Evolutionary conservation across 768 basidiomycete genomes (phyloP).

Genomic region (Pleurotus giganteus): DNA sequence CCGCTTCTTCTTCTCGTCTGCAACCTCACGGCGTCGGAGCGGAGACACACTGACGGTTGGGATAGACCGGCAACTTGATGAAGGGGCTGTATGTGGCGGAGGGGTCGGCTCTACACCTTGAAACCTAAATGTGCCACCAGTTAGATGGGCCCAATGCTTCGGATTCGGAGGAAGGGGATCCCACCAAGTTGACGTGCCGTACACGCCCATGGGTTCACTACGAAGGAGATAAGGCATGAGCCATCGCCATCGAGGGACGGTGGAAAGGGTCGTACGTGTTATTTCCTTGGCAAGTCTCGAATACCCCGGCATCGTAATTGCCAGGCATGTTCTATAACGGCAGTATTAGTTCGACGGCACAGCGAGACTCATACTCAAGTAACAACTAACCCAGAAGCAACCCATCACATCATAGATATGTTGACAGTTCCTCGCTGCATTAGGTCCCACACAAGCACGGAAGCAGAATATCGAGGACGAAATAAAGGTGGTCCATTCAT

Average conservation of each 20-base stretch:
- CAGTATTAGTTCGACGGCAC: not conserved
- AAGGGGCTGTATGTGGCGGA: slow-evolving; percentile 4
- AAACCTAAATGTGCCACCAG: not conserved
- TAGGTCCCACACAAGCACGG: slow-evolving; percentile 65
- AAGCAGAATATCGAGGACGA: slow-evolving; percentile 67
- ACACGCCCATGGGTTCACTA: slow-evolving; percentile 65
- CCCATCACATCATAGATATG: slow-evolving; percentile 78
- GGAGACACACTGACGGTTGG: slow-evolving; percentile 5
- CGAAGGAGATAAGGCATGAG: slow-evolving; percentile 3
- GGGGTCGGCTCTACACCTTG: slow-evolving; percentile 8
- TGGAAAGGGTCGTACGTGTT: slow-evolving; percentile 33
- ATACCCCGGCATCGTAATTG: slow-evolving; percentile 56
- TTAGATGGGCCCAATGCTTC: not conserved
- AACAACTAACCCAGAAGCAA: slow-evolving; percentile 42
- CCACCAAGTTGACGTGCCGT: slow-evolving; percentile 65
- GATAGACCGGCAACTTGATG: slow-evolving; percentile 10
- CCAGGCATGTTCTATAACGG: slow-evolving; percentile 71
- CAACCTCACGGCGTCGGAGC: not conserved
- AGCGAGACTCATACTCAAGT: not conserved
- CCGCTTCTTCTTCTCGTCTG: not conserved
- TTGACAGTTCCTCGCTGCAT: slow-evolving; percentile 61
- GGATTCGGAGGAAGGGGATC: not conserved
- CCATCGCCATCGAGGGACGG: not conserved
- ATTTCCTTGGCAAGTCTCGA: slow-evolving; percentile 66
- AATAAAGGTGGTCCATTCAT: slow-evolving; percentile 87